Evolutionary conservation across 2,329 filamentous ascomycete genomes (phyloP).

Genomic region (Fusarium oligoseptatum): DNA sequence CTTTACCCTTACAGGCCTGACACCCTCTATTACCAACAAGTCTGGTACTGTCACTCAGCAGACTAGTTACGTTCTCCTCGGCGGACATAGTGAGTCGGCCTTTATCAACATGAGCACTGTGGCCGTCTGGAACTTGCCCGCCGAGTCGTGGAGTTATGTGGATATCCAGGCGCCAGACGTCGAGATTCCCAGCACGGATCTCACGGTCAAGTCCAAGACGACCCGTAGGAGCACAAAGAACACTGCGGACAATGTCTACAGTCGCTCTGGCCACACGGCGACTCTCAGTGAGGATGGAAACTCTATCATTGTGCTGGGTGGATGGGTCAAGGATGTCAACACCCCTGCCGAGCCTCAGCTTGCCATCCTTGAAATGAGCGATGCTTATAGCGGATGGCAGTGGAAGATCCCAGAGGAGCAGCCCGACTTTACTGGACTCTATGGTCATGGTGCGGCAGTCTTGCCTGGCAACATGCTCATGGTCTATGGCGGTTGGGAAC

Average conservation of each 20-base stretch:
- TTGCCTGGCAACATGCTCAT: slow-evolving; percentile 78
- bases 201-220: slow-evolving; percentile 59
- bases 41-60: slow-evolving; percentile 77
- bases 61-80: slow-evolving; percentile 83
- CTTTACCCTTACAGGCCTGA: slow-evolving; percentile 82
- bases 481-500: slow-evolving; percentile 73
- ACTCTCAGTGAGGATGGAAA: slow-evolving; percentile 83
- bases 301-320: slow-evolving; percentile 84
- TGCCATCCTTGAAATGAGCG: slow-evolving; percentile 79
- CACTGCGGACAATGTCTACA: slow-evolving; percentile 69
- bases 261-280: slow-evolving; percentile 89
- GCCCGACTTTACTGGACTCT: slow-evolving; percentile 63
- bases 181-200: slow-evolving; percentile 63
- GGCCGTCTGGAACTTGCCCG: slow-evolving; percentile 87
- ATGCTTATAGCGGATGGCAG: slow-evolving; percentile 80
- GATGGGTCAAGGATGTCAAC: slow-evolving; percentile 88
- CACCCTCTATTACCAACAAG: slow-evolving; percentile 76
- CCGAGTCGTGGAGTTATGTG: slow-evolving; percentile 88
- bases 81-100: slow-evolving; percentile 84
- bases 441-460: slow-evolving; percentile 73
- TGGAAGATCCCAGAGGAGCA: slow-evolving; percentile 74
- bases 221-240: slow-evolving; percentile 41
- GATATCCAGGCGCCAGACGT: slow-evolving; percentile 65
- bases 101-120: slow-evolving; percentile 97
- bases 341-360: slow-evolving; percentile 86